Percentiles rank a stretch among this genome's conserved stretches.
Conservation (phyloP, 768 basidiomycete genomes). For the Neoboletus magnificus region DNA sequence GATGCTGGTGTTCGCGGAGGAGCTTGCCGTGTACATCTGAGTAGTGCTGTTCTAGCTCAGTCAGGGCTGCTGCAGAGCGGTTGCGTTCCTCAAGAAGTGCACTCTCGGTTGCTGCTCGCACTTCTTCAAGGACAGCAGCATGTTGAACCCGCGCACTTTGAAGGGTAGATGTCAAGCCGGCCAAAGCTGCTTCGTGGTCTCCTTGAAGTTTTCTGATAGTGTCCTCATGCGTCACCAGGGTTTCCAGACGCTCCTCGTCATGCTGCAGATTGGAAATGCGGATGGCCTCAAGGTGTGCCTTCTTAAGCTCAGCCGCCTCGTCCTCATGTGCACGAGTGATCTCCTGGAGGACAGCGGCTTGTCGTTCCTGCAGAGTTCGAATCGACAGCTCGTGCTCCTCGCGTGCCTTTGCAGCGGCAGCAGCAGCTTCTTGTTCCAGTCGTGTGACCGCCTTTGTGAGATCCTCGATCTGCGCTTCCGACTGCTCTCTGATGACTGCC, state of each 20-base stretch:
- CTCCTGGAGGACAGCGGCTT: conserved; percentile 51
- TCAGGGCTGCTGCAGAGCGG: conserved; percentile 41
- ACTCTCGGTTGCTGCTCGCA: conserved; percentile 31
- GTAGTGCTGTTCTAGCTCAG: conserved; percentile 50
- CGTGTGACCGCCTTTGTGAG: conserved; percentile 53
- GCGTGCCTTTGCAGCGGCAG: conserved; percentile 36
- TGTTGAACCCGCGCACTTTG: conserved; percentile 36
- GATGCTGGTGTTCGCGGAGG: conserved; percentile 33
- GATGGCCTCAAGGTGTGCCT: conserved; percentile 44
- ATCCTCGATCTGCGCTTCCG: conserved; percentile 51
- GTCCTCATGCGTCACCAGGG: conserved; percentile 43
- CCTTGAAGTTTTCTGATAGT: conserved; percentile 38
- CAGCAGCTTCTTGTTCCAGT: conserved; percentile 47
- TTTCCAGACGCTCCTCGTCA: conserved; percentile 35
- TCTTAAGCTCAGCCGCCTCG: conserved; percentile 48
- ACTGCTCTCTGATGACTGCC: conserved; percentile 31
- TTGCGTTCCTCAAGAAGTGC: conserved; percentile 46
- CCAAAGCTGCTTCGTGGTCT: conserved; percentile 48
- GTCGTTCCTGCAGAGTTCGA: conserved; percentile 50
- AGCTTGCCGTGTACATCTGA: conserved; percentile 44
- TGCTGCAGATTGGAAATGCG: conserved; percentile 26
- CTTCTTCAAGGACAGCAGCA: conserved; percentile 35
- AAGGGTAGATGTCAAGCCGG: conserved; percentile 40
- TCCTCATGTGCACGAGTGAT: conserved; percentile 55
- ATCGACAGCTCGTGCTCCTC: conserved; percentile 50